Evolutionary conservation across 2,329 filamentous ascomycete genomes (phyloP).

Genomic region (Stagonosporopsis cucurbitacearum): DNA sequence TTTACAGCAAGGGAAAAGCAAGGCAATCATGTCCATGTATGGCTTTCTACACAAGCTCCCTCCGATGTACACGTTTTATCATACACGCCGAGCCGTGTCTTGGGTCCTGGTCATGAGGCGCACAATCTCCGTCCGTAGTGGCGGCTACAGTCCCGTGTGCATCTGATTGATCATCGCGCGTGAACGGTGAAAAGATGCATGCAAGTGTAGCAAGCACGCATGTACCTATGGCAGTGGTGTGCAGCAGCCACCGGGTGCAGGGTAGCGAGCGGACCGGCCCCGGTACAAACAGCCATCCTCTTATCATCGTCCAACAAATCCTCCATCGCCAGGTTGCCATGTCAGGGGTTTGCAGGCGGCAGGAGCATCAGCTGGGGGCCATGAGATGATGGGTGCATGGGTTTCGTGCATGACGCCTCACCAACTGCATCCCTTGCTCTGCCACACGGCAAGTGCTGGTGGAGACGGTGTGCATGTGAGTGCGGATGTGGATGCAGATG

Average conservation of each 20-base stretch:
- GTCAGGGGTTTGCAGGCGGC: background rate
- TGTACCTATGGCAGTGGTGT: background rate
- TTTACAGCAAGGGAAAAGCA: constrained; percentile 1
- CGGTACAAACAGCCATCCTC: background rate
- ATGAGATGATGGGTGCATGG: background rate
- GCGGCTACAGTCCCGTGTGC: background rate
- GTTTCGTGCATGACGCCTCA: constrained; percentile 3
- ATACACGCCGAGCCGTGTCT: background rate
- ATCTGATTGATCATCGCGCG: background rate
- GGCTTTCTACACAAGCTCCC: background rate
- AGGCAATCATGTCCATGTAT: background rate
- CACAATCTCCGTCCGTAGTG: background rate
- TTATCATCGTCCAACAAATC: background rate
- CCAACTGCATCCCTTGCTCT: constrained; percentile 1
- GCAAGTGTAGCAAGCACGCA: background rate
- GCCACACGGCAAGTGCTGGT: background rate
- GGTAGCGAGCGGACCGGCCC: constrained; percentile 16
- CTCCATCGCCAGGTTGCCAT: background rate
- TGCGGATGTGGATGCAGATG: background rate
- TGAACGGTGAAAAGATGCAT: constrained; percentile 2
- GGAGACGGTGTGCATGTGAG: background rate
- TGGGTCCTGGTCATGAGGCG: background rate
- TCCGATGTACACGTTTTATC: background rate
- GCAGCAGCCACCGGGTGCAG: constrained; percentile 5
- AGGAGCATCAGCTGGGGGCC: background rate